Conservation (phyloP, 352 stramenopile species). For the Globisporangium middletonii region DNA sequence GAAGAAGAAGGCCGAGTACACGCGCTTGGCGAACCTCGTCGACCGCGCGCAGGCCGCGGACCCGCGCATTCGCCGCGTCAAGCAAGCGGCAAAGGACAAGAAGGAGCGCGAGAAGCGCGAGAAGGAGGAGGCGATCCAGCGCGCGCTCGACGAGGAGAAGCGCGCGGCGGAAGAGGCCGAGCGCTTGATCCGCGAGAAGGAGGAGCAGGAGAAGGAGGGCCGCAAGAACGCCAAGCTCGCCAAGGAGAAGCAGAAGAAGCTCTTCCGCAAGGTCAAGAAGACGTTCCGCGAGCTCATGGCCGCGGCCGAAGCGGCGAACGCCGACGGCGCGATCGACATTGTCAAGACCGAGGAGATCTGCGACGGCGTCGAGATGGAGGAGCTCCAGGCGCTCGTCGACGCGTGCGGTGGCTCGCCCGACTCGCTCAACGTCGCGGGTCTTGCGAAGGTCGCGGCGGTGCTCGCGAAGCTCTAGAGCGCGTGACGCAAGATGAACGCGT, state of each 20-base stretch:
- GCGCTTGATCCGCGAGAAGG: conserved; percentile 32
- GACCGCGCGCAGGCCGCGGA: conserved; percentile 71
- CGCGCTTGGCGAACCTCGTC: conserved; percentile 69
- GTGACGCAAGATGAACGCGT: too few relatives aligned
- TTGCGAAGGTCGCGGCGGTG: conserved; percentile 43
- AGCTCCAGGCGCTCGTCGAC: conserved; percentile 56
- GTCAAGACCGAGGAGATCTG: conserved; percentile 75
- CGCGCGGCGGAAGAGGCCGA: conserved; percentile 54
- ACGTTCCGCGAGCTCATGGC: conserved; percentile 74
- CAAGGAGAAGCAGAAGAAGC: conserved; percentile 85
- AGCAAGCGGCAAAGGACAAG: conserved; percentile 82
- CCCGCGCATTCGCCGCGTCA: conserved; percentile 73
- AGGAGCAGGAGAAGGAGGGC: conserved; percentile 62
- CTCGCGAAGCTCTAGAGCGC: conserved; percentile 38
- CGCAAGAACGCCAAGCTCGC: conserved; percentile 69
- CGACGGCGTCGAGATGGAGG: conserved; percentile 65
- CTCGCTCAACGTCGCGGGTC: conserved; percentile 43
- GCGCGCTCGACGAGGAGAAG: conserved; percentile 63
- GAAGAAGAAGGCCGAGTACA: conserved; percentile 88
- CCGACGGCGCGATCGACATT: conserved; percentile 55
- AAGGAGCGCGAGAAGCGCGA: conserved; percentile 65
- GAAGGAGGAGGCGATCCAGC: conserved; percentile 71
- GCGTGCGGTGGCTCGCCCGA: conserved; percentile 47
- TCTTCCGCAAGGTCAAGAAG: conserved; percentile 83
- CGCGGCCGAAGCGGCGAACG: conserved; percentile 46